phyloP scores from a whole-genome alignment of 2,329 filamentous ascomycete species.

The Lasiodiplodia gonubiensis region DNA sequence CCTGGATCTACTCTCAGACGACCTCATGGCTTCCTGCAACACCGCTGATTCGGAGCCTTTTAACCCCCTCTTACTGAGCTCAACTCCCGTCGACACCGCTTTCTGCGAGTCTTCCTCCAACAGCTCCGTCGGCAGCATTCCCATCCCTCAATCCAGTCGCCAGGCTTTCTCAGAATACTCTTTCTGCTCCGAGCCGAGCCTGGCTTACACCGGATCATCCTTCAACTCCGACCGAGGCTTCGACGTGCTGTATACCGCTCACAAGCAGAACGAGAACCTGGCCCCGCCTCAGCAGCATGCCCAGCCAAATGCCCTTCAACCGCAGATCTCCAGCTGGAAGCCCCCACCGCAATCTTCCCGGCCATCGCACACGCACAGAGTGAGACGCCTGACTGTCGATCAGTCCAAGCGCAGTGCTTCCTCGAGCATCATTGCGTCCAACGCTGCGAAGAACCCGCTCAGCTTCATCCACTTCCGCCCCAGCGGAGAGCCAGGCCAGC shows the following conservation, averaged over 20 bases:
- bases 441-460: background rate
- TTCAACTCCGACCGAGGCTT: slow-evolving; percentile 16
- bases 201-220: slow-evolving; percentile 26
- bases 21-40: slow-evolving; percentile 10
- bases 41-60: slow-evolving; percentile 14
- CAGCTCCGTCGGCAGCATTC: slow-evolving; percentile 23
- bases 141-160: slow-evolving; percentile 14
- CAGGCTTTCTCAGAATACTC: slow-evolving; percentile 18
- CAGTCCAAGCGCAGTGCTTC: background rate
- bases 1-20: background rate
- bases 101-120: background rate
- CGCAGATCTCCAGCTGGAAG: background rate
- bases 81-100: background rate
- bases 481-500: slow-evolving; percentile 38
- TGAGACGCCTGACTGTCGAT: background rate
- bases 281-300: background rate
- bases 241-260: background rate
- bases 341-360: background rate
- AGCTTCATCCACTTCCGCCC: slow-evolving; percentile 44
- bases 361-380: background rate
- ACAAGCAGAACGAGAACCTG: slow-evolving; percentile 6
- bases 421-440: background rate
- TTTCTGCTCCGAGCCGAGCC: slow-evolving; percentile 19
- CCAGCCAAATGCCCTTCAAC: background rate
- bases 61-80: slow-evolving; percentile 4